Evolutionary conservation across 306 rosid genomes (phyloP).

Genomic region (Bauhinia variegata): DNA sequence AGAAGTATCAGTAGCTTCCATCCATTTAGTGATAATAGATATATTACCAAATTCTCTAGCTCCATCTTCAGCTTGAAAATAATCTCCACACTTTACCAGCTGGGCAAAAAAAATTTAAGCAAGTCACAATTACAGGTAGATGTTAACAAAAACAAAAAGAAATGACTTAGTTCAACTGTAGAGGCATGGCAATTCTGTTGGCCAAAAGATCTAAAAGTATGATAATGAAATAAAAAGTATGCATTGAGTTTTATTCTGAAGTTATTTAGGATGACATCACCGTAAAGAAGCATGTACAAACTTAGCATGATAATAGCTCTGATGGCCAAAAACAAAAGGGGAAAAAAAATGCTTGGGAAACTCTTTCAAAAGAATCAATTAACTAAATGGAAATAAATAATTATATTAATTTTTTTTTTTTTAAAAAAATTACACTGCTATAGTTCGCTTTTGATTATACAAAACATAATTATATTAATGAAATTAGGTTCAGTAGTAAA

Average conservation of each 20-base stretch:
- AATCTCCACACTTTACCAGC: slow-evolving; percentile 86
- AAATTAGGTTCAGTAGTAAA: background rate
- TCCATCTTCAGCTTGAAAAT: slow-evolving; percentile 88
- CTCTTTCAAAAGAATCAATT: background rate
- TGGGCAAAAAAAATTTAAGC: slow-evolving; percentile 33
- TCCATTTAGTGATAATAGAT: slow-evolving; percentile 68
- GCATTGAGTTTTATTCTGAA: background rate
- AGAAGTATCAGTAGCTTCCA: slow-evolving; percentile 59
- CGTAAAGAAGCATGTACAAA: background rate
- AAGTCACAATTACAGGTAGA: background rate
- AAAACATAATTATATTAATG: too few species aligned
- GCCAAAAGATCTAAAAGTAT: background rate
- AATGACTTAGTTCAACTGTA: background rate
- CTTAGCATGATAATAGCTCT: background rate
- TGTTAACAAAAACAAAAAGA: background rate
- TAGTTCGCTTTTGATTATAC: background rate
- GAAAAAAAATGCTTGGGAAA: background rate
- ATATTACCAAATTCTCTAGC: slow-evolving; percentile 87
- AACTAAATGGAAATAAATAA: background rate
- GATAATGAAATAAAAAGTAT: background rate
- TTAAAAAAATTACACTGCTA: background rate
- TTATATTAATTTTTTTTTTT: too few species aligned
- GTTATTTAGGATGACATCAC: background rate
- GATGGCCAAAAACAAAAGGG: background rate
- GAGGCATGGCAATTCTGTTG: background rate